Percentiles rank a stretch among this genome's conserved stretches.
These are phyloP conservation scores for Leccinum rimulosum DNA, from an alignment of 768 basidiomycete genomes.

Conservation along the genomic window DNA sequence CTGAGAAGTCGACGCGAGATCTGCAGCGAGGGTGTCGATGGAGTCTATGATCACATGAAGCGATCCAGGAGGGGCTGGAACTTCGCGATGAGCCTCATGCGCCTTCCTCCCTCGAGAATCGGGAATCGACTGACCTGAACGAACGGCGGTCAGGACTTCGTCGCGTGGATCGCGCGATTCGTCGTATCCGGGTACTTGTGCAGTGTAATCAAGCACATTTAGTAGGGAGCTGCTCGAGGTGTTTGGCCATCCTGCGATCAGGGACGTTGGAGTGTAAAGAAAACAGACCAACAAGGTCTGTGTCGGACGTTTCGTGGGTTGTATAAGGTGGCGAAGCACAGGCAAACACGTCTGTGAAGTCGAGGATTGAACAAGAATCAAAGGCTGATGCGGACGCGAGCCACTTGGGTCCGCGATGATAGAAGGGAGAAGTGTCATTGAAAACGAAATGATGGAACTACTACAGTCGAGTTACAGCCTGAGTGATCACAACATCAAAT, in stretches of 20 bases:
- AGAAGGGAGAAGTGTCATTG: constrained; percentile 30
- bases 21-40: constrained; percentile 59
- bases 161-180: constrained; percentile 35
- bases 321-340: constrained; percentile 48
- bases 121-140: constrained; percentile 32
- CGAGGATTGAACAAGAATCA: constrained; percentile 61
- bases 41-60: constrained; percentile 71
- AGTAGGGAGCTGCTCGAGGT: constrained; percentile 27
- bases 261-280: constrained; percentile 50
- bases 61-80: constrained; percentile 42
- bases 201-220: constrained; percentile 49
- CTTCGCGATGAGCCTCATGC: constrained; percentile 6
- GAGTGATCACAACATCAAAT: constrained; percentile 7
- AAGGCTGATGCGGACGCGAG: constrained; percentile 35
- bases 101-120: background rate
- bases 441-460: background rate
- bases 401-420: constrained; percentile 26
- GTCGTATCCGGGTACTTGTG: constrained; percentile 52
- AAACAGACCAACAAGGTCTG: constrained; percentile 53
- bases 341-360: constrained; percentile 55
- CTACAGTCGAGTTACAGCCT: background rate
- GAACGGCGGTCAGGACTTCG: constrained; percentile 41
- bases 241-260: constrained; percentile 35
- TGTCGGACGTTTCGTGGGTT: constrained; percentile 17
- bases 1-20: constrained; percentile 52